A percentile compares a stretch with the other conserved stretches of the same genome.
Evolutionary conservation across 2,329 filamentous ascomycete species (phyloP).

Genomic region (Fusarium avenaceum): DNA sequence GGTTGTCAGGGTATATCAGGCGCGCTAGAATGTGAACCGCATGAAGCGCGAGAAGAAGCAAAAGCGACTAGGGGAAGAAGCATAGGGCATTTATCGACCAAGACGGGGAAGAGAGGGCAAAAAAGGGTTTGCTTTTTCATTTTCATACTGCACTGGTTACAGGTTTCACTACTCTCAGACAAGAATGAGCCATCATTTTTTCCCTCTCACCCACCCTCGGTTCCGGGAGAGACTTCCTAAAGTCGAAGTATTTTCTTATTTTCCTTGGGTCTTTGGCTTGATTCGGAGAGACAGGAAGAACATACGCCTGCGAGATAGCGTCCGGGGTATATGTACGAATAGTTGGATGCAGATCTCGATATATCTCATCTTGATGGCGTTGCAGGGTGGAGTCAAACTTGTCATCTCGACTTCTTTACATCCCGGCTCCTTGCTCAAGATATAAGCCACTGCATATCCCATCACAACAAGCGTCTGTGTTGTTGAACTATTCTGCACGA

Average conservation of each 20-base stretch:
- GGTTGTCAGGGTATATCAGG: conserved; percentile 24
- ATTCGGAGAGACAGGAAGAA: too few relatives aligned
- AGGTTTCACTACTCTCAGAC: background rate
- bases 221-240: background rate
- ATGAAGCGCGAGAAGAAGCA: conserved; percentile 16
- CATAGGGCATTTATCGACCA: conserved; percentile 3
- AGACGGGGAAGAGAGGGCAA: too few relatives aligned
- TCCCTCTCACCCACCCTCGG: background rate
- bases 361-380: too few relatives aligned
- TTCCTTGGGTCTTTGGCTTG: background rate
- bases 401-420: conserved; percentile 5
- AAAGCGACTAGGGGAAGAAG: background rate
- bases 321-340: too few relatives aligned
- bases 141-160: too few relatives aligned
- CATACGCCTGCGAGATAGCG: too few relatives aligned
- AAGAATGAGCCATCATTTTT: conserved; percentile 44
- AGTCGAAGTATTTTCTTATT: conserved; percentile 40
- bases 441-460: conserved; percentile 39
- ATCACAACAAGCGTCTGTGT: background rate
- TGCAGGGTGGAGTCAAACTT: conserved; percentile 16
- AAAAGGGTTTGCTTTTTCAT: too few relatives aligned
- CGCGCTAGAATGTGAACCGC: conserved; percentile 31
- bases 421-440: conserved; percentile 20
- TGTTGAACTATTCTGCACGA: conserved; percentile 8
- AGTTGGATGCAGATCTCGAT: too few relatives aligned